Evolutionary conservation across 257 asterid species (phyloP).

Genomic region (Solanum paucissectum): DNA sequence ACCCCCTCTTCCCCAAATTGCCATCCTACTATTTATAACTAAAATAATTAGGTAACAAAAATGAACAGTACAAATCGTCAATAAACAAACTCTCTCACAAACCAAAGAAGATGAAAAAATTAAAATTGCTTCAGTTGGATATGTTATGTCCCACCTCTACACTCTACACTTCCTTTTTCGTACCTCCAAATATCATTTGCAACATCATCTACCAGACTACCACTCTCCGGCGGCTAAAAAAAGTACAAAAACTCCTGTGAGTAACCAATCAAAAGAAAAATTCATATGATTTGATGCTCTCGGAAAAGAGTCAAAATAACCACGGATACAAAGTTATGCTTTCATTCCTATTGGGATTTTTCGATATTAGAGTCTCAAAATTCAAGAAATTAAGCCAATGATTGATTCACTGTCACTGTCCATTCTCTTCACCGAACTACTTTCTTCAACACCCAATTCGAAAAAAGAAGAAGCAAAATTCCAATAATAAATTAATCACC

Average conservation of each 20-base stretch:
- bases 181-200: background rate
- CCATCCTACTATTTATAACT: background rate
- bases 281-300: background rate
- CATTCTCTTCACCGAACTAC: background rate
- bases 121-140: background rate
- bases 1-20: background rate
- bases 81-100: background rate
- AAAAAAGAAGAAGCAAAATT: background rate
- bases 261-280: too few species aligned
- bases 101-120: background rate
- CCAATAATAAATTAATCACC: background rate
- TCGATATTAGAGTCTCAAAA: background rate
- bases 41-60: background rate
- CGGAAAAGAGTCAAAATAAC: too few species aligned
- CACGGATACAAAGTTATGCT: background rate
- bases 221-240: background rate
- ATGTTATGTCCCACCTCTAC: background rate
- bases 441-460: background rate
- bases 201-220: background rate
- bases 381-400: background rate
- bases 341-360: too few species aligned
- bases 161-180: background rate
- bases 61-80: background rate
- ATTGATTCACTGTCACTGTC: background rate
- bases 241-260: background rate